Conservation (phyloP, 106 monocot genomes). For the Amphibolis antarctica region DNA sequence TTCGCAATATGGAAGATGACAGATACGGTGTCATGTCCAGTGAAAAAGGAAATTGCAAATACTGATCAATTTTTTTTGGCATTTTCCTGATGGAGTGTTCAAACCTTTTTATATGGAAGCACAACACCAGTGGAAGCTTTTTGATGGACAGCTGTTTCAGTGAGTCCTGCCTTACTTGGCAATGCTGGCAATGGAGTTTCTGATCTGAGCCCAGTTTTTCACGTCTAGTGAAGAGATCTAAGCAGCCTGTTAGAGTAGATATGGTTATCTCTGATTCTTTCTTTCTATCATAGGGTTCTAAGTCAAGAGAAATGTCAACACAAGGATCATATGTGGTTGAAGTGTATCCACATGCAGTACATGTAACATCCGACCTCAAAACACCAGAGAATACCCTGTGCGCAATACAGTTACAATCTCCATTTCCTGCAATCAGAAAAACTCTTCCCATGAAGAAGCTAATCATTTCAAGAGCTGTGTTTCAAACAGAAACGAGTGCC, state of each 20-base stretch:
- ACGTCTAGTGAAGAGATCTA: conserved; percentile 54
- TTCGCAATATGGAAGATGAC: conserved; percentile 42
- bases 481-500: not conserved
- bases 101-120: conserved; percentile 64
- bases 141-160: conserved; percentile 61
- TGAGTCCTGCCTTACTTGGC: conserved; percentile 34
- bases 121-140: conserved; percentile 44
- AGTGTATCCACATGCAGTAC: conserved; percentile 49
- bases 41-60: conserved; percentile 48
- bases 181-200: conserved; percentile 42
- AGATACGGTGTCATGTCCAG: conserved; percentile 55
- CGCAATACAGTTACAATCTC: conserved; percentile 61
- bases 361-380: conserved; percentile 52
- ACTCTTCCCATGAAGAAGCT: not conserved
- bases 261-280: not conserved
- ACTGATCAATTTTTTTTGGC: conserved; percentile 40
- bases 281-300: conserved; percentile 17
- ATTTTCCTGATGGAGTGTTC: conserved; percentile 26
- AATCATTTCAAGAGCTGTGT: not conserved
- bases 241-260: conserved; percentile 36
- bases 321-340: conserved; percentile 72
- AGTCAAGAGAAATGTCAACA: conserved; percentile 47
- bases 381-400: conserved; percentile 54
- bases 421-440: conserved; percentile 22
- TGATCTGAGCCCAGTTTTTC: conserved; percentile 60